A percentile compares a stretch with the other conserved stretches of the same genome.
phyloP scores from a whole-genome alignment of 2,329 filamentous ascomycete species.

The Calonectria montana region DNA sequence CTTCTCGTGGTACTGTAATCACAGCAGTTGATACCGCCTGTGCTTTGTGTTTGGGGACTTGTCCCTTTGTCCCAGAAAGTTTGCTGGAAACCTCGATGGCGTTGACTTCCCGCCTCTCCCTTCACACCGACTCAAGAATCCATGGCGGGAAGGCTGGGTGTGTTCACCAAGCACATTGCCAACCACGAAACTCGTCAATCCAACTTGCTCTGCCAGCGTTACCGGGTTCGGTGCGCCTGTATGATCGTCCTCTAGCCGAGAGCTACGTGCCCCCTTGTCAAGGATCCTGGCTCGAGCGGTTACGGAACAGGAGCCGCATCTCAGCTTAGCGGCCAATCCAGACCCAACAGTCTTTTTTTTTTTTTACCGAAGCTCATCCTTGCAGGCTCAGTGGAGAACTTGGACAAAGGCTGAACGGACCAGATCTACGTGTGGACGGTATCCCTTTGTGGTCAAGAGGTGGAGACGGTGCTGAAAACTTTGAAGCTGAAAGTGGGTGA shows the following conservation, averaged over 20 bases:
- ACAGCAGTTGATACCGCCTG: not conserved
- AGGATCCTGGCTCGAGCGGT: constrained; percentile 21
- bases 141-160: constrained; percentile 5
- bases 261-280: constrained; percentile 12
- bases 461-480: constrained; percentile 13
- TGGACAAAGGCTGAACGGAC: not conserved
- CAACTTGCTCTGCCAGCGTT: not conserved
- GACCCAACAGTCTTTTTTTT: not conserved
- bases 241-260: constrained; percentile 20
- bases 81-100: not conserved
- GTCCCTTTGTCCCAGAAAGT: not conserved
- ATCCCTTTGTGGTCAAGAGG: not conserved
- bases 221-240: constrained; percentile 14
- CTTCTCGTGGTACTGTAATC: not conserved
- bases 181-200: not conserved
- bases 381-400: constrained; percentile 13
- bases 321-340: constrained; percentile 33
- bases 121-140: not conserved
- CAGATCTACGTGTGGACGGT: not conserved
- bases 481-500: not conserved
- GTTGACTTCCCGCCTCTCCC: not conserved
- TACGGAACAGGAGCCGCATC: constrained; percentile 35
- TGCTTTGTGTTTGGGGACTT: not conserved
- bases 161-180: not conserved
- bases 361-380: constrained; percentile 25